Percentiles rank a stretch among this genome's conserved stretches.
Evolutionary conservation across 306 rosid species (phyloP).

Genomic region (Cucurbita maxima): DNA sequence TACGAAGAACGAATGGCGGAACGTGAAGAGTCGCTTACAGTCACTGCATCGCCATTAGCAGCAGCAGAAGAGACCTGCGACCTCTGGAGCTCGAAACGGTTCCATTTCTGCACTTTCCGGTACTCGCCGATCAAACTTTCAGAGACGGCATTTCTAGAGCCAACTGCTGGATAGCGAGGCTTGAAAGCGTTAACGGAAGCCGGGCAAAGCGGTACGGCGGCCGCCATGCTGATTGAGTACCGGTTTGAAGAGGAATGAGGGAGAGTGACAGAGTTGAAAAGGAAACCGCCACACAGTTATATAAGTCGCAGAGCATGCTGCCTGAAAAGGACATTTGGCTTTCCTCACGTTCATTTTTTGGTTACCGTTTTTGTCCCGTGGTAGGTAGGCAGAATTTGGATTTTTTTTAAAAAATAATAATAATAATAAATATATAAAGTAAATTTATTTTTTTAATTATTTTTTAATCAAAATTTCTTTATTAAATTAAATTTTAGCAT

Average conservation of each 20-base stretch:
- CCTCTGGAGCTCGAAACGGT: constrained; percentile 8
- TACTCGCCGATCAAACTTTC: constrained; percentile 8
- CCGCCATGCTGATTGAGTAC: constrained; percentile 15
- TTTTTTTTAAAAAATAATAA: too few species aligned
- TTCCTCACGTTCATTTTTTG: background rate
- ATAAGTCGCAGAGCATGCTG: background rate
- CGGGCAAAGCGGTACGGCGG: constrained; percentile 10
- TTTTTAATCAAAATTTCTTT: too few species aligned
- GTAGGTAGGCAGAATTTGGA: too few species aligned
- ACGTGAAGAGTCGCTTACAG: constrained; percentile 12
- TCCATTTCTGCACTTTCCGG: constrained; percentile 5
- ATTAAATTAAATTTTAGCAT: too few species aligned
- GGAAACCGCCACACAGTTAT: background rate
- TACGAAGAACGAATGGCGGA: constrained; percentile 17
- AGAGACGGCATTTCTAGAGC: constrained; percentile 10
- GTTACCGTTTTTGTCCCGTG: too few species aligned
- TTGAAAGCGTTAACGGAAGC: constrained; percentile 4
- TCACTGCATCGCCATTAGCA: constrained; percentile 15
- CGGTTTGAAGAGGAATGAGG: background rate
- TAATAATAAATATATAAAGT: too few species aligned
- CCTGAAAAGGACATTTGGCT: background rate
- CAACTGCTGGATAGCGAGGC: background rate
- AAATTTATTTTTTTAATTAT: too few species aligned
- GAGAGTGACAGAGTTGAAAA: background rate
- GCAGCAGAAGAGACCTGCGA: constrained; percentile 14